phyloP scores from a whole-genome alignment of 805 yeast genomes.

The Lachancea sp. region DNA sequence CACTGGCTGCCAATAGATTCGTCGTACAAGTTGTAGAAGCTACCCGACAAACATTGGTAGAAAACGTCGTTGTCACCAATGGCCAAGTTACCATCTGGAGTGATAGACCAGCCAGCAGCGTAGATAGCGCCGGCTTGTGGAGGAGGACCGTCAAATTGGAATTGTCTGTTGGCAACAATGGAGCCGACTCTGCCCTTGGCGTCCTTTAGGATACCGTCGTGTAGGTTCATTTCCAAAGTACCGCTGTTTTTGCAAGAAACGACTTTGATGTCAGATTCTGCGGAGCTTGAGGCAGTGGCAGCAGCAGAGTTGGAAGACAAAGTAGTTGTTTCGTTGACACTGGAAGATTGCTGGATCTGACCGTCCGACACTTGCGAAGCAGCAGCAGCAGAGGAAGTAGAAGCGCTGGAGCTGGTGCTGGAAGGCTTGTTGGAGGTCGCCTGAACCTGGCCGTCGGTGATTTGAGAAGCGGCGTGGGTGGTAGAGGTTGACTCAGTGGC shows the following conservation, averaged over 20 bases:
- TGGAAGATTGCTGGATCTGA: slow-evolving; percentile 35
- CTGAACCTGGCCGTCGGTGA: slow-evolving; percentile 35
- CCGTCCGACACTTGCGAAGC: slow-evolving; percentile 43
- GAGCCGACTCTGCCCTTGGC: slow-evolving; percentile 59
- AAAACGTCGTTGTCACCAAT: slow-evolving; percentile 50
- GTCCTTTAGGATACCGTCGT: slow-evolving; percentile 46
- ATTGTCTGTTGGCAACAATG: slow-evolving; percentile 67
- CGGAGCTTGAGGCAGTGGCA: slow-evolving; percentile 19
- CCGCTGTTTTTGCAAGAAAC: slow-evolving; percentile 28
- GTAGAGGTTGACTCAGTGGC: too few relatives aligned
- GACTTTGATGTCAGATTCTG: slow-evolving; percentile 12
- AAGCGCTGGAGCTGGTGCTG: not conserved
- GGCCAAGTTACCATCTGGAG: slow-evolving; percentile 51
- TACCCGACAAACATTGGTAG: slow-evolving; percentile 61
- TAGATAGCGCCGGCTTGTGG: slow-evolving; percentile 66
- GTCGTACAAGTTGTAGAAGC: slow-evolving; percentile 62
- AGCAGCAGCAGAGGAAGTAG: slow-evolving; percentile 2
- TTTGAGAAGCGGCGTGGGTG: slow-evolving; percentile 35
- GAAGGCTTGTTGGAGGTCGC: slow-evolving; percentile 22
- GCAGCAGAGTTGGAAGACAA: slow-evolving; percentile 28
- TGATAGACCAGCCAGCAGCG: slow-evolving; percentile 58
- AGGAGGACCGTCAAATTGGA: slow-evolving; percentile 74
- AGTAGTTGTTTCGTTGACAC: slow-evolving; percentile 20
- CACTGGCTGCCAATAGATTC: slow-evolving; percentile 49
- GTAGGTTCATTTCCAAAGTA: slow-evolving; percentile 47